Evolutionary conservation across 1,139 yeast species (phyloP).

Genomic region (Yamadazyma taylorii): DNA sequence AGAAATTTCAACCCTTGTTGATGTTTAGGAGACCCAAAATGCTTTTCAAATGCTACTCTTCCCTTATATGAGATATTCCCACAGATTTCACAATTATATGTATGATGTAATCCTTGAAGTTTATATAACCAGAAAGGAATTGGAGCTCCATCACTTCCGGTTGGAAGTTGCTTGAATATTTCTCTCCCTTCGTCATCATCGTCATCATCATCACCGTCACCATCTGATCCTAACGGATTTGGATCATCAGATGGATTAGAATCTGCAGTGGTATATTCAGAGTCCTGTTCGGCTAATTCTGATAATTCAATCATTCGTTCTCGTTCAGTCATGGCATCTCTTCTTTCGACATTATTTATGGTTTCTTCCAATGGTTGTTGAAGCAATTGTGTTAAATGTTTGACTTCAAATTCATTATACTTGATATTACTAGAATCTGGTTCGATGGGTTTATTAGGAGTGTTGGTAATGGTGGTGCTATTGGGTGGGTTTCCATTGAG

Average conservation of each 20-base stretch:
- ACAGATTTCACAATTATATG: conserved; percentile 82
- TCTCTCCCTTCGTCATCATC: conserved; percentile 22
- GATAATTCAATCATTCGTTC: conserved; percentile 54
- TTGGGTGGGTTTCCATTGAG: no score
- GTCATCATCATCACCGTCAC: conserved; percentile 22
- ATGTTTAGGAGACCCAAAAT: conserved; percentile 71
- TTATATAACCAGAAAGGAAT: conserved; percentile 94
- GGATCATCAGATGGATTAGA: conserved; percentile 33
- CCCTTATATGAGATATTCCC: conserved; percentile 79
- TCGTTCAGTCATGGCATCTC: conserved; percentile 69
- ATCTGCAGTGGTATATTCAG: conserved; percentile 36
- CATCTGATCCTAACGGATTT: conserved; percentile 19
- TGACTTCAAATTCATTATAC: conserved; percentile 34
- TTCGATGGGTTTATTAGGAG: no score
- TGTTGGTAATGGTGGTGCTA: no score
- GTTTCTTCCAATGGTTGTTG: conserved; percentile 48
- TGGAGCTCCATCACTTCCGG: conserved; percentile 89
- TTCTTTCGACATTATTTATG: conserved; percentile 62
- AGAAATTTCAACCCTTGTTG: conserved; percentile 70
- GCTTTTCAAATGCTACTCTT: conserved; percentile 66
- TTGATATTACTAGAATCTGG: background rate
- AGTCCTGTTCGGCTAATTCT: conserved; percentile 33
- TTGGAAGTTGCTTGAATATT: conserved; percentile 55
- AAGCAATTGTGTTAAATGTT: conserved; percentile 33
- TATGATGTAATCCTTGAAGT: conserved; percentile 77